phyloP scores from a whole-genome alignment of 306 rosid species.

The Vigna trinervia region DNA sequence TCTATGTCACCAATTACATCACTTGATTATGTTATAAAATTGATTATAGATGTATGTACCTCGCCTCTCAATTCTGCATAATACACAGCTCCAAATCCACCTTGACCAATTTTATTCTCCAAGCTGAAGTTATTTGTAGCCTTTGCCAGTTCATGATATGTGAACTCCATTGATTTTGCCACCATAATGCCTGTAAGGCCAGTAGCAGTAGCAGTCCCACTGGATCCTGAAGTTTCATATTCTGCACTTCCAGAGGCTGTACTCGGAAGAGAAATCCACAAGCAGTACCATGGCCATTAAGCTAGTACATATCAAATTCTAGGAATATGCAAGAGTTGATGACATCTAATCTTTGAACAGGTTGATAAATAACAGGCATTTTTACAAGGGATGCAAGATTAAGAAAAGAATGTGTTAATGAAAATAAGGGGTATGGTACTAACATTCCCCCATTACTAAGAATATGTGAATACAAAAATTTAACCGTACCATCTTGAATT shows the following conservation, averaged over 20 bases:
- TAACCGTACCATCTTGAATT: slow-evolving; percentile 57
- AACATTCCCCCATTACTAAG: slow-evolving; percentile 2
- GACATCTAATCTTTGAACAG: neutral
- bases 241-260: slow-evolving; percentile 52
- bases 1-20: neutral
- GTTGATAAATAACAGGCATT: neutral
- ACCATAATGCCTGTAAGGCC: slow-evolving; percentile 63
- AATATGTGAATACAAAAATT: slow-evolving; percentile 29
- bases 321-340: neutral
- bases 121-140: slow-evolving; percentile 82
- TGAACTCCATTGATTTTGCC: slow-evolving; percentile 76
- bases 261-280: slow-evolving; percentile 14
- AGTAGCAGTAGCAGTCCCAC: slow-evolving; percentile 39
- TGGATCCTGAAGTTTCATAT: slow-evolving; percentile 59
- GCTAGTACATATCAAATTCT: neutral
- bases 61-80: slow-evolving; percentile 92
- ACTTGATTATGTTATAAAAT: neutral
- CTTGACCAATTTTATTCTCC: slow-evolving; percentile 82
- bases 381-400: neutral
- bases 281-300: neutral
- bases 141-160: slow-evolving; percentile 76
- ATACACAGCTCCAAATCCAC: slow-evolving; percentile 89
- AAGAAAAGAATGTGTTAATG: neutral
- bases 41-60: slow-evolving; percentile 52
- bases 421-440: neutral